phyloP scores from a whole-genome alignment of 2,329 filamentous ascomycete species.

The Botrytis pseudocinerea region DNA sequence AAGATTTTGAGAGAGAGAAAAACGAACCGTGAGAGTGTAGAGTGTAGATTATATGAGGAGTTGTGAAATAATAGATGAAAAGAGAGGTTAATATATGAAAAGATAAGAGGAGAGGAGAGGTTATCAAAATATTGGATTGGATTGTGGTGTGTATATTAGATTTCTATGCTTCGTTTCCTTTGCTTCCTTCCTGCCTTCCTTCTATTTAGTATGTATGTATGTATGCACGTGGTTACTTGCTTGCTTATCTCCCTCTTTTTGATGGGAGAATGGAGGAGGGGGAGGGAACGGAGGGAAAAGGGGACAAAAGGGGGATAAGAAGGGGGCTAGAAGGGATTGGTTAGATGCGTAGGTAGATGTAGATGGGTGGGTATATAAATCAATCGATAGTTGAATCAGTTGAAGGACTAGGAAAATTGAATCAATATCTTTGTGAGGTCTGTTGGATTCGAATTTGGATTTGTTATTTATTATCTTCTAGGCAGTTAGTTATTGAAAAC shows the following conservation, averaged over 20 bases:
- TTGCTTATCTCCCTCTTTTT: not conserved
- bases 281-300: too few species aligned
- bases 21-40: not conserved
- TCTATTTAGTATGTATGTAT: not conserved
- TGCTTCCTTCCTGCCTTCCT: not conserved
- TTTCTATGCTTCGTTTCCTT: not conserved
- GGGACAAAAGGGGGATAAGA: not conserved
- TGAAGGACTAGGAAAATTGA: too few species aligned
- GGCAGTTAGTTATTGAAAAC: too few species aligned
- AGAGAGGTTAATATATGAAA: not conserved
- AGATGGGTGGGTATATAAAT: too few species aligned
- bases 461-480: too few species aligned
- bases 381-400: too few species aligned
- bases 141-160: not conserved
- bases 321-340: accelerated
- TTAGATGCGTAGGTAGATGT: too few species aligned
- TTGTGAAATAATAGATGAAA: not conserved
- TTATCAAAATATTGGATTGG: not conserved
- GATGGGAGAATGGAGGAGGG: too few species aligned
- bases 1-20: not conserved
- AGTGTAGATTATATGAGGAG: not conserved
- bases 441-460: too few species aligned
- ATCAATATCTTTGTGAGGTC: too few species aligned
- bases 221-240: not conserved
- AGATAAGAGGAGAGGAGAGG: not conserved